Evolutionary conservation across 331 rosid species (phyloP), one percentile per base, ranked within the genome.

Genomic region (Quercus lobata): DNA sequence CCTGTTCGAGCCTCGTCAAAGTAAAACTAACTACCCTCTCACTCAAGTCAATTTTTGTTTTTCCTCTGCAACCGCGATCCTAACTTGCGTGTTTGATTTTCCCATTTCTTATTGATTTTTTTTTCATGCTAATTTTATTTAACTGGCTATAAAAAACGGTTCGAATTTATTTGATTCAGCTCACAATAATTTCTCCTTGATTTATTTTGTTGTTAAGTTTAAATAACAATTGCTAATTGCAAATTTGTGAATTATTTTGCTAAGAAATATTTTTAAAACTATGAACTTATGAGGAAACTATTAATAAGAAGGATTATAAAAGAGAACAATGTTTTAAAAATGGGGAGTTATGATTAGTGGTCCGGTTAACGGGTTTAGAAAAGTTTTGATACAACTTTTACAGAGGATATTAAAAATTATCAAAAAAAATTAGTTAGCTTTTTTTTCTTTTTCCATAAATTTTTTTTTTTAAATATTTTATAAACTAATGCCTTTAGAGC

Each of bases 1-100:
- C 92, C 49, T 89, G 92, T 84, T 90, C 93, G 78, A 91, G 90
- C 76, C 96, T 96, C 35, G 90, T 89, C 65, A 90, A 87, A 71
- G 98, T 93, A 85, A 11, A 41, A 41, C 46, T 41, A 8, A 35
- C 15, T n/a, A 16, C 14, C 14, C 35, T 62, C 54, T 34, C 22
- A 11, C 17, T 68, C 73, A 19, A 49, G 10, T 78, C 6, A 35
- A 12, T 19, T 57, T 27, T 32, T 41, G 46, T 2, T 35, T n/a
- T 12, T 17, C n/a, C 6, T 25, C 35, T 30, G 1, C 17, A 32
- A 65, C 24, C 29, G 25, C 15, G 22, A n/a, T 14, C 21, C 24
- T 68, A 35, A 65, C 41, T 15, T 65, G 32, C 69, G 18, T 27
- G 37, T 17, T 65, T 7, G 41, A 63, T 15, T 63, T 37, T 63